phyloP scores from a whole-genome alignment of 768 basidiomycete genomes.

The Roridomyces roridus region DNA sequence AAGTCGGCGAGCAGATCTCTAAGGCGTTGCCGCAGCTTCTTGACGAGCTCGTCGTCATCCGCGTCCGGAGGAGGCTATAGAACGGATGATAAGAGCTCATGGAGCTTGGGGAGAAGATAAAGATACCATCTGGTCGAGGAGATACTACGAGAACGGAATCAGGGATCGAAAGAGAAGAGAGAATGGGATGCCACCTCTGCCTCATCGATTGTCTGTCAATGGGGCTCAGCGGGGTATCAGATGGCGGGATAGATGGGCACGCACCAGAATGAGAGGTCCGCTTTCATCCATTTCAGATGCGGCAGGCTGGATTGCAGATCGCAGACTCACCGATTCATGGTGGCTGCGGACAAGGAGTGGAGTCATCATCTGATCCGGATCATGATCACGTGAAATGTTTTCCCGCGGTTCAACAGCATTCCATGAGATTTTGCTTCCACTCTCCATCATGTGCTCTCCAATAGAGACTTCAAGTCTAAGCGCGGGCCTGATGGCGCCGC shows the following conservation, averaged over 20 bases:
- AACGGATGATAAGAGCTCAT: neutral
- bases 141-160: slow-evolving; percentile 34
- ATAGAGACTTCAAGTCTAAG: too few relatives aligned
- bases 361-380: too few relatives aligned
- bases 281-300: neutral
- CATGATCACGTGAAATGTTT: too few relatives aligned
- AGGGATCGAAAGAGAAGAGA: neutral
- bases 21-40: slow-evolving; percentile 42
- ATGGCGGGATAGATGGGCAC: neutral
- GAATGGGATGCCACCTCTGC: slow-evolving; percentile 3
- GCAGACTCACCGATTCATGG: slow-evolving; percentile 10
- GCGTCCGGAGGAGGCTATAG: slow-evolving; percentile 41
- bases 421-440: too few relatives aligned
- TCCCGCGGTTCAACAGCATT: too few relatives aligned
- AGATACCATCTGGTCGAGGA: slow-evolving; percentile 44
- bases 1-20: slow-evolving; percentile 41
- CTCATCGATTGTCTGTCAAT: slow-evolving; percentile 18
- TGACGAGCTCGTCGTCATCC: slow-evolving; percentile 44
- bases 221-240: neutral
- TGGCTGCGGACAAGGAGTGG: neutral
- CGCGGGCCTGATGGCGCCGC: too few relatives aligned
- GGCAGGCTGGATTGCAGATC: neutral
- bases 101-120: neutral
- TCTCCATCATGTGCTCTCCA: too few relatives aligned
- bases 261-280: slow-evolving; percentile 1